phyloP scores from a whole-genome alignment of 2,329 filamentous ascomycete species.

The Pyrenophora tritici-repentis region DNA sequence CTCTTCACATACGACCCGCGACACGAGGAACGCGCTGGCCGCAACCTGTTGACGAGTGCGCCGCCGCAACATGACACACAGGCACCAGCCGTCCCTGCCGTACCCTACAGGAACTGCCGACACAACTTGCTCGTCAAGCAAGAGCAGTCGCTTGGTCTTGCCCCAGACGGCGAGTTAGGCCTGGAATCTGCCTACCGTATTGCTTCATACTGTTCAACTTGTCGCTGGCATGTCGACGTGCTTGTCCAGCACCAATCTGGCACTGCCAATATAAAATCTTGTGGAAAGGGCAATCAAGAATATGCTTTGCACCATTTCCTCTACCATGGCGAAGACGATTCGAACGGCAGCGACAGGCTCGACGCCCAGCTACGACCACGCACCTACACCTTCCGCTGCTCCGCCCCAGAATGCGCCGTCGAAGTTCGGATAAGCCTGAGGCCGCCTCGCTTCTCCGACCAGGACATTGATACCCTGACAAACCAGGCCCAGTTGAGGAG shows the following conservation, averaged over 20 bases:
- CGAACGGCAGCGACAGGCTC: conserved; percentile 13
- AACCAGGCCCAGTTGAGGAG: conserved; percentile 58
- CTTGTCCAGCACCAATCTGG: conserved; percentile 56
- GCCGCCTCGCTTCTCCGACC: conserved; percentile 56
- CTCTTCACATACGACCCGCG: conserved; percentile 58
- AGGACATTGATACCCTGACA: conserved; percentile 58
- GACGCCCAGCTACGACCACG: conserved; percentile 26
- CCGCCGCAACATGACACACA: conserved; percentile 58
- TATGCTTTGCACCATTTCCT: conserved; percentile 67
- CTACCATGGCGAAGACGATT: conserved; percentile 27
- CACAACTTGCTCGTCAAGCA: conserved; percentile 65
- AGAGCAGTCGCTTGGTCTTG: conserved; percentile 58
- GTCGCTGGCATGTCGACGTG: conserved; percentile 66
- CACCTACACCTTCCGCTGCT: conserved; percentile 60
- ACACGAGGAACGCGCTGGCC: conserved; percentile 50
- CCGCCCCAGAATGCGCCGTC: conserved; percentile 61
- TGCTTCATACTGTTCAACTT: conserved; percentile 65
- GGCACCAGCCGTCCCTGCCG: conserved; percentile 37
- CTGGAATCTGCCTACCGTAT: conserved; percentile 58
- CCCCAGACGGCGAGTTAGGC: conserved; percentile 48
- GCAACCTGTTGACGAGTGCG: conserved; percentile 63
- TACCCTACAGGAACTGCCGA: conserved; percentile 56
- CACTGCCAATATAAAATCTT: conserved; percentile 47
- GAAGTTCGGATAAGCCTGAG: conserved; percentile 58
- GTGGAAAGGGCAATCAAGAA: conserved; percentile 50